Conservation (phyloP, 2,329 filamentous ascomycete species). For the Fusarium oligoseptatum region DNA sequence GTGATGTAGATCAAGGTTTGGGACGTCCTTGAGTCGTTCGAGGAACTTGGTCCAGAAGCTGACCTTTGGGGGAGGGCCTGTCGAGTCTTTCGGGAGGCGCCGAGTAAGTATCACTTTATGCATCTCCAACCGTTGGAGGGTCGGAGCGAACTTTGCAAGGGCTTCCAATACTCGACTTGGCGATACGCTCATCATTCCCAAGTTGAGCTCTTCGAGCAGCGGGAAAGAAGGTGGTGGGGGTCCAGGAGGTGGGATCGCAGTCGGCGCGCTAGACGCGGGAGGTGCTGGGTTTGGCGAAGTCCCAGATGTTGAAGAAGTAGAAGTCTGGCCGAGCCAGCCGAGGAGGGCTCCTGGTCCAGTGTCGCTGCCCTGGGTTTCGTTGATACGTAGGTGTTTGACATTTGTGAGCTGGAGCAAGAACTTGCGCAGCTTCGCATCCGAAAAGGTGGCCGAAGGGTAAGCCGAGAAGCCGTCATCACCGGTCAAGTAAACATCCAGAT, state of each 20-base stretch:
- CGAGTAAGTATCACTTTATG: conserved; percentile 56
- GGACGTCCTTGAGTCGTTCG: conserved; percentile 47
- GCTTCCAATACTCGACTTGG: conserved; percentile 50
- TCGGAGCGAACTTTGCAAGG: conserved; percentile 58
- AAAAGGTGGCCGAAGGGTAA: neutral
- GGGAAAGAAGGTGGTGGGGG: conserved; percentile 48
- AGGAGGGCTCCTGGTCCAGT: conserved; percentile 50
- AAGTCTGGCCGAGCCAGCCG: conserved; percentile 52
- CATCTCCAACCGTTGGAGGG: conserved; percentile 59
- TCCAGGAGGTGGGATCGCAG: neutral
- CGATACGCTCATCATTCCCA: conserved; percentile 56
- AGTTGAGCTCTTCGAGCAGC: conserved; percentile 57
- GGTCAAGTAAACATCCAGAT: conserved; percentile 46
- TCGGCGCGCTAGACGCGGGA: neutral
- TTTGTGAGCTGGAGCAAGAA: conserved; percentile 51
- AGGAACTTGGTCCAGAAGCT: conserved; percentile 59
- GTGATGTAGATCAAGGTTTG: conserved; percentile 50
- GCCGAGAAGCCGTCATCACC: conserved; percentile 19
- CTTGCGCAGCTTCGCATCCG: conserved; percentile 36
- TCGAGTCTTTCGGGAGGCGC: conserved; percentile 16
- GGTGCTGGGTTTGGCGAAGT: conserved; percentile 9
- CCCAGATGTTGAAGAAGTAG: neutral
- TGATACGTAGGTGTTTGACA: conserved; percentile 67
- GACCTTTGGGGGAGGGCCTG: conserved; percentile 23
- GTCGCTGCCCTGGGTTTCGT: conserved; percentile 44